These are phyloP conservation scores for Vaccinium darrowii DNA, from an alignment of 148 eudicot species.

Conservation along the genomic window DNA sequence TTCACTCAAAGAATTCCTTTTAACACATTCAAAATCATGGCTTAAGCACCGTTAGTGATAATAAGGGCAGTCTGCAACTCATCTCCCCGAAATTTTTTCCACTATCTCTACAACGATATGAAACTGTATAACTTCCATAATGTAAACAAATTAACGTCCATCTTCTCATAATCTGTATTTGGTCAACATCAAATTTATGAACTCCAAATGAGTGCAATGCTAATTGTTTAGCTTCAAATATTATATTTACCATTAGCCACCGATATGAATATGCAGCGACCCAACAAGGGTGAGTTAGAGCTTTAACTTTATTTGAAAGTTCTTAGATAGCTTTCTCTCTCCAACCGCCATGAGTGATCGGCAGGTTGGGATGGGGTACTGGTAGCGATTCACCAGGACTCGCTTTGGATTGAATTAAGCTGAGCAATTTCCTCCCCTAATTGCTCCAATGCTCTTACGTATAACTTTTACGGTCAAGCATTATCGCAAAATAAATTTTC, in stretches of 20 bases:
- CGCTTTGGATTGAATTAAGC: no score
- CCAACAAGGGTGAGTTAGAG: neutral
- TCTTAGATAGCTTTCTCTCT: neutral
- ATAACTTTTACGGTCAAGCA: neutral
- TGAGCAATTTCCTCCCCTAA: neutral
- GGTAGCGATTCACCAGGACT: neutral
- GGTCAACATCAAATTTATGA: neutral
- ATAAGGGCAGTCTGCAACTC: neutral
- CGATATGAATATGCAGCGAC: neutral
- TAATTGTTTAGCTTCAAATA: neutral
- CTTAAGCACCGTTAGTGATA: neutral
- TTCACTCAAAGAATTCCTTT: neutral
- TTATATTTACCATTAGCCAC: neutral
- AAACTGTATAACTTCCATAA: neutral
- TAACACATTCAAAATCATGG: neutral
- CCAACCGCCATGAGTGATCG: neutral
- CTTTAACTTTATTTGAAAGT: neutral
- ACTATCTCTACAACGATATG: neutral
- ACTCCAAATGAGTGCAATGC: neutral
- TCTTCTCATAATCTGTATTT: neutral
- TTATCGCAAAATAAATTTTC: neutral
- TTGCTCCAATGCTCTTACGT: neutral
- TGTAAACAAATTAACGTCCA: neutral
- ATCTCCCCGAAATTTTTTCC: neutral
- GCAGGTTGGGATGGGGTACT: neutral